Percentiles rank a stretch among this genome's conserved stretches.
Conservation (phyloP, 2,329 filamentous ascomycete genomes). For the Graphilbum sp. region DNA sequence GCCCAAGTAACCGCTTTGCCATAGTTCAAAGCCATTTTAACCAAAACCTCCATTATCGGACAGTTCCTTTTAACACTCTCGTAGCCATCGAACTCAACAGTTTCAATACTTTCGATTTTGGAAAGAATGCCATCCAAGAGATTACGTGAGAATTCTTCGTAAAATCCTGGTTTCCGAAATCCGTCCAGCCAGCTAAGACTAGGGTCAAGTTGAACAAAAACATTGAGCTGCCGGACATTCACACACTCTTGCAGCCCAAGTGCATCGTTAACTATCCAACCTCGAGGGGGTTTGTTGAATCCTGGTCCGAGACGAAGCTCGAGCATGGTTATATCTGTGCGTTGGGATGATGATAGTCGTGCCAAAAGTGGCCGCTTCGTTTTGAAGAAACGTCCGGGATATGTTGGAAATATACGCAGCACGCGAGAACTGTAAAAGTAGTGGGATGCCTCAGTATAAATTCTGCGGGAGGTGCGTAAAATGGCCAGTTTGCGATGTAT, state of each 20-base stretch:
- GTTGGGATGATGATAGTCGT: slow-evolving; percentile 44
- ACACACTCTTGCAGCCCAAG: slow-evolving; percentile 48
- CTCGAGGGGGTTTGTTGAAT: slow-evolving; percentile 51
- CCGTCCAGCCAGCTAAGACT: slow-evolving; percentile 51
- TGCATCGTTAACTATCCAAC: slow-evolving; percentile 50
- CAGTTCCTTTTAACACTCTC: slow-evolving; percentile 47
- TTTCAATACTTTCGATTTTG: slow-evolving; percentile 36
- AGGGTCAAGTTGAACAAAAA: slow-evolving; percentile 60
- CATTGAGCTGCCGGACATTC: slow-evolving; percentile 40
- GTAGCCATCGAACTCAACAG: slow-evolving; percentile 55
- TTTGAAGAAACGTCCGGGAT: slow-evolving; percentile 51
- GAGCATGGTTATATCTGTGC: slow-evolving; percentile 42
- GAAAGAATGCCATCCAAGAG: slow-evolving; percentile 41
- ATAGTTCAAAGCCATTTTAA: slow-evolving; percentile 31
- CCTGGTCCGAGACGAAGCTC: slow-evolving; percentile 59
- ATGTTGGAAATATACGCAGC: slow-evolving; percentile 51
- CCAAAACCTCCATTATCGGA: slow-evolving; percentile 45
- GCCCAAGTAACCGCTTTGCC: slow-evolving; percentile 49
- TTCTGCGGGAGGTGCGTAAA: slow-evolving; percentile 41
- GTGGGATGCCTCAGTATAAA: slow-evolving; percentile 47
- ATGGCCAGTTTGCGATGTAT: slow-evolving; percentile 43
- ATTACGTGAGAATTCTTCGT: slow-evolving; percentile 46
- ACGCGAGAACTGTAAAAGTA: slow-evolving; percentile 47
- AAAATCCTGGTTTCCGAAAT: slow-evolving; percentile 52
- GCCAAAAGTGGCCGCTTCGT: slow-evolving; percentile 56